These are phyloP conservation scores for Chaetothyriales sp. DNA, from an alignment of 2,329 filamentous ascomycete species.

Conservation along the genomic window DNA sequence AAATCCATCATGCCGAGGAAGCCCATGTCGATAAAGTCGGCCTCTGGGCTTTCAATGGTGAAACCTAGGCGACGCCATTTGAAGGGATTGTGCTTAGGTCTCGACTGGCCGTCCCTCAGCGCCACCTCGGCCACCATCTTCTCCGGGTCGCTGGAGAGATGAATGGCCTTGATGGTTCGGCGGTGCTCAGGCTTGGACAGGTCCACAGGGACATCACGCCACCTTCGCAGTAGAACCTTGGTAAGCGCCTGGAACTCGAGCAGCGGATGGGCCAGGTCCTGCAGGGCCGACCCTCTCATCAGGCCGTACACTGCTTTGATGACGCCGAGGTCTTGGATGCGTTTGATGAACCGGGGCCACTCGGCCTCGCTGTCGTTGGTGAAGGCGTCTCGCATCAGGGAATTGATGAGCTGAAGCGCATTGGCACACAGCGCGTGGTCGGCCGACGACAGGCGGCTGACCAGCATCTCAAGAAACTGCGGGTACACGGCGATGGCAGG, in stretches of 20 bases:
- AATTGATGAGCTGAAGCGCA: conserved; percentile 87
- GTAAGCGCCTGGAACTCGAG: conserved; percentile 88
- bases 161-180: conserved; percentile 69
- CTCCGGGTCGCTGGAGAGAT: conserved; percentile 67
- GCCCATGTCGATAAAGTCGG: conserved; percentile 73
- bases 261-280: conserved; percentile 78
- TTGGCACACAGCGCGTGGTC: conserved; percentile 95
- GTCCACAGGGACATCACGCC: conserved; percentile 74
- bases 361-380: conserved; percentile 64
- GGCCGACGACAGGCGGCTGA: conserved; percentile 79
- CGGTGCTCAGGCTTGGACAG: conserved; percentile 79
- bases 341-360: conserved; percentile 92
- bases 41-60: conserved; percentile 71
- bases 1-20: conserved; percentile 97
- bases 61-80: conserved; percentile 93
- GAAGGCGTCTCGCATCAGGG: conserved; percentile 81
- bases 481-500: conserved; percentile 83
- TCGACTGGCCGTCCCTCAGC: conserved; percentile 18
- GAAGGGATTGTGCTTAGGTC: conserved; percentile 60
- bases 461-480: conserved; percentile 86
- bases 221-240: conserved; percentile 74
- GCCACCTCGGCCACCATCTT: conserved; percentile 30
- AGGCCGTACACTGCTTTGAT: conserved; percentile 83
- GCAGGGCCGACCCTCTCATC: conserved; percentile 86
- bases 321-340: conserved; percentile 79